Evolutionary conservation across 2,329 filamentous ascomycete species (phyloP).

Genomic region (Teratosphaeria gauchensis): DNA sequence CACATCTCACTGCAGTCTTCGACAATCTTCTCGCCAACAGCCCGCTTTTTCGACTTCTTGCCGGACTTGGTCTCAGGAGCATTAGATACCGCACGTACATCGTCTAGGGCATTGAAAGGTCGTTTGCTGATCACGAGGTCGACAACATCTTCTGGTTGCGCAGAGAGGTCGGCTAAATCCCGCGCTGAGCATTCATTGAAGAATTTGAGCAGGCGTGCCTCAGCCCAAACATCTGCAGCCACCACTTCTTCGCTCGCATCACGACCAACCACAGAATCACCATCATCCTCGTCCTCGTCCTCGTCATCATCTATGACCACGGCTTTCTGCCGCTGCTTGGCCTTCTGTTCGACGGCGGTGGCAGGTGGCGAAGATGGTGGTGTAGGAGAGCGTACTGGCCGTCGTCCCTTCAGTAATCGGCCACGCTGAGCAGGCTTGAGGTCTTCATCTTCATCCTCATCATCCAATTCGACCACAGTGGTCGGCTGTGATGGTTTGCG

Average conservation of each 20-base stretch:
- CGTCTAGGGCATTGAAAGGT: constrained; percentile 60
- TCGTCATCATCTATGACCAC: constrained; percentile 31
- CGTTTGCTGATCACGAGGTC: constrained; percentile 60
- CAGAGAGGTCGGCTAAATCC: constrained; percentile 74
- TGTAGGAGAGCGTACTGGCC: constrained; percentile 26
- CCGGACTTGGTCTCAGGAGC: constrained; percentile 40
- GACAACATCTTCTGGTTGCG: constrained; percentile 60
- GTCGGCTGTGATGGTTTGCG: constrained; percentile 13
- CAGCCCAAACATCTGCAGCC: constrained; percentile 5
- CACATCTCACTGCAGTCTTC: constrained; percentile 64
- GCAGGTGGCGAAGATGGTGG: constrained; percentile 23
- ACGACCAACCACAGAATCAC: constrained; percentile 15
- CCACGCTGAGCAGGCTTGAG: constrained; percentile 15
- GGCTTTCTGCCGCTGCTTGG: constrained; percentile 10
- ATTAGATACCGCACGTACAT: constrained; percentile 55
- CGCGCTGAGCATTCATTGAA: constrained; percentile 70
- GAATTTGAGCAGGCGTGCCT: constrained; percentile 56
- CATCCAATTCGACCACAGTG: constrained; percentile 7
- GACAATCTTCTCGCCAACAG: constrained; percentile 57
- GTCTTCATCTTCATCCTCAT: constrained; percentile 16
- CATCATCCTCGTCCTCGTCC: constrained; percentile 7
- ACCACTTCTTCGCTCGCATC: constrained; percentile 12
- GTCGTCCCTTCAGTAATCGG: constrained; percentile 43
- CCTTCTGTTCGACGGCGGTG: constrained; percentile 3
- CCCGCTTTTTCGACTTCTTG: constrained; percentile 38